These are phyloP conservation scores for Xylaria venustula DNA, from an alignment of 495 filamentous ascomycete species.

Conservation along the genomic window DNA sequence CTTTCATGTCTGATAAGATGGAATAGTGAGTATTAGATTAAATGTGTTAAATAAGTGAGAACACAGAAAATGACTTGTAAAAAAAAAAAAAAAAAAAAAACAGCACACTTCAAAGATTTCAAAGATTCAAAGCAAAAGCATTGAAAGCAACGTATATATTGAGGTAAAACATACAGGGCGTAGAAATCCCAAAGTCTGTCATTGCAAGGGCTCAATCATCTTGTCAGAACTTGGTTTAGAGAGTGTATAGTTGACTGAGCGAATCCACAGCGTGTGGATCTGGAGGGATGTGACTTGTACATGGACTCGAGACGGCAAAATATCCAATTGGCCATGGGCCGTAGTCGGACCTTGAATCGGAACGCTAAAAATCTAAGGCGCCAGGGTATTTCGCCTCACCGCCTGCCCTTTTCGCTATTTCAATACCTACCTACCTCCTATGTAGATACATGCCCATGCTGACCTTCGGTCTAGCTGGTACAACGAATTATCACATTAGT, in stretches of 20 bases:
- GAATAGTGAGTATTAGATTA: slow-evolving; percentile 14
- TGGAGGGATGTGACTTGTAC: background rate
- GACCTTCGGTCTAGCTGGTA: too few species aligned
- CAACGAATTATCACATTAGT: too few species aligned
- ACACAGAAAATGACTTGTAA: background rate
- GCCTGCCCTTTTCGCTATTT: slow-evolving; percentile 2
- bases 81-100: background rate
- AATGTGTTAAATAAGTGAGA: background rate
- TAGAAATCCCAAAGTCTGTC: slow-evolving; percentile 18
- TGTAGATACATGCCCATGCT: too few species aligned
- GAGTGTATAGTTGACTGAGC: background rate
- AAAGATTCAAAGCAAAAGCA: too few species aligned
- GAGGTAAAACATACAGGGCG: slow-evolving; percentile 27
- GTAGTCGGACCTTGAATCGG: slow-evolving; percentile 4
- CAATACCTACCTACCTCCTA: background rate
- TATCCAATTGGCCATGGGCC: background rate
- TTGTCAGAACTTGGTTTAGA: background rate
- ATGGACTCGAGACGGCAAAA: background rate
- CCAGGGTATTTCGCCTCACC: background rate
- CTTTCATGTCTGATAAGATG: slow-evolving; percentile 45
- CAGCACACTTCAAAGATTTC: too few species aligned
- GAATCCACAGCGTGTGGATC: background rate
- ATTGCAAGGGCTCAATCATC: slow-evolving; percentile 17
- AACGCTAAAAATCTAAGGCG: background rate
- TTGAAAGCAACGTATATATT: background rate